A percentile compares a stretch with the other conserved stretches of the same genome.
These are phyloP conservation scores for Malus hybrid DNA, from an alignment of 331 rosid genomes.

Conservation along the genomic window DNA sequence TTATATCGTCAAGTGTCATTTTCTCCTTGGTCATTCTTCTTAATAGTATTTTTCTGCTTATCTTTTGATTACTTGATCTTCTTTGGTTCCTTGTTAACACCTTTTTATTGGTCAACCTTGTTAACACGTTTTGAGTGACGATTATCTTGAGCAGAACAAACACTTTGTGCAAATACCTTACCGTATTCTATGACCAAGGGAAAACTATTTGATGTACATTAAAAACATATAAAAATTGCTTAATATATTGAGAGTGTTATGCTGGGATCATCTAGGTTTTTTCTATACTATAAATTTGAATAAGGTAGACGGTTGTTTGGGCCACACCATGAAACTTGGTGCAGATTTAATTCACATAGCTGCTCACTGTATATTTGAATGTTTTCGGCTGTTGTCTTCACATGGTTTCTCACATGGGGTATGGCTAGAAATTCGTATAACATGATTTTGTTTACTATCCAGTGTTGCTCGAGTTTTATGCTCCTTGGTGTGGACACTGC, in stretches of 20 bases:
- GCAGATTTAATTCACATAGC: not conserved
- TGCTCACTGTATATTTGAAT: not conserved
- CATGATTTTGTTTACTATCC: conserved; percentile 17
- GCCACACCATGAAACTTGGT: not conserved
- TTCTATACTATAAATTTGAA: not conserved
- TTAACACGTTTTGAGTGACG: not conserved
- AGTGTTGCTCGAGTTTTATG: conserved; percentile 80
- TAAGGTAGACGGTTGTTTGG: not conserved
- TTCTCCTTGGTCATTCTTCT: not conserved
- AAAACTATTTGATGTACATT: not conserved
- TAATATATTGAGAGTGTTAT: not conserved
- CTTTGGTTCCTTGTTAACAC: not conserved
- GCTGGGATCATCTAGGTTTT: not conserved
- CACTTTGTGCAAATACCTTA: not conserved
- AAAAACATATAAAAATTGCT: not conserved
- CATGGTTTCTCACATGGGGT: not conserved
- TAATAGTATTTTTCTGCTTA: not conserved
- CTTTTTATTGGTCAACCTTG: not conserved
- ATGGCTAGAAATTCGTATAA: not conserved
- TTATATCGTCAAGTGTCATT: not conserved
- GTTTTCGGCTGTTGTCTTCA: not conserved
- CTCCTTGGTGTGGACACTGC: conserved; percentile 89
- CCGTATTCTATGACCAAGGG: not conserved
- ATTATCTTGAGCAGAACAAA: not conserved
- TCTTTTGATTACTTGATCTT: not conserved